Percentiles rank a stretch among this genome's conserved stretches.
Conservation (phyloP, 2,329 filamentous ascomycete genomes). For the Talaromyces verruculosus region DNA sequence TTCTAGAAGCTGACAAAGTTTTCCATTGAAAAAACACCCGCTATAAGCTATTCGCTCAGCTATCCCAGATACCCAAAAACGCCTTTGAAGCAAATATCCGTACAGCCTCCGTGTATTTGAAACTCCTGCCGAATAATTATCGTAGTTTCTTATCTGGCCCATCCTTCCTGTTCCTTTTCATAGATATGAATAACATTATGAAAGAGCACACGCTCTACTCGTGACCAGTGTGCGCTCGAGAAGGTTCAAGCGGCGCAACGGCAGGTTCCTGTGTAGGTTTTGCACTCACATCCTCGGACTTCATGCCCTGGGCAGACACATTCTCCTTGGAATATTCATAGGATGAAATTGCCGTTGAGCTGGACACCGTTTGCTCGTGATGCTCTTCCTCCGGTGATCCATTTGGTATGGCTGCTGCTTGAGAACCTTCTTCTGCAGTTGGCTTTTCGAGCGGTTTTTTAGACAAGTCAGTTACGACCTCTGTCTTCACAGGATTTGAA, state of each 20-base stretch:
- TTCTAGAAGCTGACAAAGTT: not conserved
- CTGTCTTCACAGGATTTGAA: not conserved
- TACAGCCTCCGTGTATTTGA: not conserved
- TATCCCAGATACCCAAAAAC: not conserved
- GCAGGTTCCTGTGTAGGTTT: slow-evolving; percentile 6
- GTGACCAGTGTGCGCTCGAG: slow-evolving; percentile 17
- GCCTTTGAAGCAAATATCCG: not conserved
- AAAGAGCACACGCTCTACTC: slow-evolving; percentile 11
- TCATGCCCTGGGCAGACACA: slow-evolving; percentile 9
- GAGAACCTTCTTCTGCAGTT: not conserved
- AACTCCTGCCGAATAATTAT: not conserved
- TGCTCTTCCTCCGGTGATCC: not conserved
- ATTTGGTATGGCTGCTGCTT: not conserved
- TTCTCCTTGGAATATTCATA: slow-evolving; percentile 22
- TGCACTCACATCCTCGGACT: slow-evolving; percentile 12
- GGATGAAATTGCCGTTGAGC: not conserved
- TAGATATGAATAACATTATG: not conserved
- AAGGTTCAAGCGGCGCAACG: slow-evolving; percentile 17
- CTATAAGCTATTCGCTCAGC: slow-evolving; percentile 4
- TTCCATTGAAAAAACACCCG: slow-evolving; percentile 5
- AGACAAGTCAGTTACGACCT: slow-evolving; percentile 15
- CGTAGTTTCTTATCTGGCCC: not conserved
- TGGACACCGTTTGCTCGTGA: slow-evolving; percentile 4
- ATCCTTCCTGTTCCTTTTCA: not conserved
- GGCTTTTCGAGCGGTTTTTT: slow-evolving; percentile 5